Base-by-base conservation (phyloP, 441 rosid species). In the Manihot esculenta region DNA sequence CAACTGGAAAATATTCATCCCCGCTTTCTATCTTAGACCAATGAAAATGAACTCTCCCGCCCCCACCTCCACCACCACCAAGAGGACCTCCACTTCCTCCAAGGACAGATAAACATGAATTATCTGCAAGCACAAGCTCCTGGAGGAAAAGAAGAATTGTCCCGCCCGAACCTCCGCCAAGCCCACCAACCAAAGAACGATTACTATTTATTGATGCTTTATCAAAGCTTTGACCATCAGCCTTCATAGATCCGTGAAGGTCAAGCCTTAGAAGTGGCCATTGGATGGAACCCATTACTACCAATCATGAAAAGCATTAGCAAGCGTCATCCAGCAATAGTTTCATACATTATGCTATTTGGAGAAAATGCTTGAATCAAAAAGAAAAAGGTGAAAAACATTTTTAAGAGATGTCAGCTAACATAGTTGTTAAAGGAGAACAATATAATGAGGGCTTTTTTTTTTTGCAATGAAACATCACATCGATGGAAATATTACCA, bases 131-230 rank as follows among this genome's bases (percentile, higher is more conserved):
- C 72, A 80, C 70, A 74, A 93, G 88, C 85, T 80, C 86, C 76
- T 90, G 96, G 79, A 96, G 94, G 84, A 96, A 96, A 81, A 96
- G 92, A 81, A 96, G 98, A 69, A 96, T 74, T 38, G 99, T 89
- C 81, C 99, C 99, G 63, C 99, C 99, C 77, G 99, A 91, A 79
- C 90, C 97, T 80, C 98, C 99, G 74, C 99, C 99, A 85, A 89
- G 93, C 74, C 96, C 93, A 69, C 97, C 98, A 57, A 83, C 76
- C 80, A 90, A 80, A 71, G 96, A 86, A 77, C 76, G 75, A 77
- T 81, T 84, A 30, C 82, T 74, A 75, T 78, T 77, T 78, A 54
- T 70, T 66, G 70, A 79, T 44, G 84, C 80, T 74, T 83, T 69
- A 68, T 82, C 70, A 71, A 81, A 85, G 81, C 93, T 93, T 77